Percentiles rank a stretch among this genome's conserved stretches.
Evolutionary conservation across 1,284 basidiomycete species (phyloP).

Genomic region (Ustilago tritici): DNA sequence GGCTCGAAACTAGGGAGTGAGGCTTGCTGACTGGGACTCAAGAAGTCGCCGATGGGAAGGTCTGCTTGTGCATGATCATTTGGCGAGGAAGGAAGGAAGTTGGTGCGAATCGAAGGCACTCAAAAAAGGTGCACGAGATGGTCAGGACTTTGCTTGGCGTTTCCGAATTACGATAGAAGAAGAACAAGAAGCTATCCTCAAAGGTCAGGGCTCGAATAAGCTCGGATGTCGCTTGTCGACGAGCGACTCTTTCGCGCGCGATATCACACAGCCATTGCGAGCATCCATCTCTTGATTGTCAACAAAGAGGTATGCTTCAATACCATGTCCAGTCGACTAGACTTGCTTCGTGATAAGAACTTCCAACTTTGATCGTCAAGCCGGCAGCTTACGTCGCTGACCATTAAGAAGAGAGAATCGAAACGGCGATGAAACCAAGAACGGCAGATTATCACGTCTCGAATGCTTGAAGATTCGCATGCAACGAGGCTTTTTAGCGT

Average conservation of each 20-base stretch:
- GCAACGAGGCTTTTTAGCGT: not conserved
- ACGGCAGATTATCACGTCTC: constrained; percentile 1
- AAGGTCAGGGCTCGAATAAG: not conserved
- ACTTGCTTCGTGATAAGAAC: not conserved
- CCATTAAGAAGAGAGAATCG: not conserved
- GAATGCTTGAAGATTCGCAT: not conserved
- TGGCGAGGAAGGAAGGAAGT: not conserved
- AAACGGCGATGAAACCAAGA: not conserved
- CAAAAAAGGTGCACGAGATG: constrained; percentile 5
- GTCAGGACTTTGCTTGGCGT: constrained; percentile 15
- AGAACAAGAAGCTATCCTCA: not conserved
- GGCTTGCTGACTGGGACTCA: not conserved
- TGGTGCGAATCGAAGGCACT: constrained; percentile 8
- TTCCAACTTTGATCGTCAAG: not conserved
- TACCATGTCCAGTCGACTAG: not conserved
- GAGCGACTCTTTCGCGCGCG: constrained; percentile 6
- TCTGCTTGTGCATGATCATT: constrained; percentile 10
- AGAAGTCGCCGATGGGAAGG: not conserved
- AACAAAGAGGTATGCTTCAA: not conserved
- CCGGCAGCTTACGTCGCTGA: not conserved
- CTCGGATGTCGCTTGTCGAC: not conserved
- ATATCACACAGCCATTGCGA: not conserved
- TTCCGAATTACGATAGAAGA: not conserved
- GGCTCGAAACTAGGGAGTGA: not conserved
- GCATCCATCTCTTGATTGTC: not conserved